Evolutionary conservation across 345 rosid genomes (phyloP), one percentile per base, ranked within the genome.

Genomic region (Passiflora organensis): DNA sequence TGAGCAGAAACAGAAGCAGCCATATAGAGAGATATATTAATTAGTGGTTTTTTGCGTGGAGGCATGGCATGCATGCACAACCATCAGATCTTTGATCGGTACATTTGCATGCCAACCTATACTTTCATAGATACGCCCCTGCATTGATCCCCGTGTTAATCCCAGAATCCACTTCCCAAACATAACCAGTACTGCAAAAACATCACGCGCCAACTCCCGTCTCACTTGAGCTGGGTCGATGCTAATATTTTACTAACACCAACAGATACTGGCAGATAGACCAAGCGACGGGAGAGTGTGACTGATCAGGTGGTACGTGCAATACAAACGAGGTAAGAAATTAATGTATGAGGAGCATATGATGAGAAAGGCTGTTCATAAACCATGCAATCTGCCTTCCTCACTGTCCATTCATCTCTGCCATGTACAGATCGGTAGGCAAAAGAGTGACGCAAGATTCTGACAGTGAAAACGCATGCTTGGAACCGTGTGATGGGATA

Each of bases 401-500:
- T 8, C 32, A 18, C 51, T 37, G 63, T 34, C 58, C 64, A 43
- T 42, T 64, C 62, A 42, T 14, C 32, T 22, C 57, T 60, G 63
- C 34, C 38, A 59, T 3, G 14, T 15, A 12, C 25, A 1, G n/a
- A 4, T 34, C 53, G 38, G 46, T 1, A 53, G 41, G 43, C 22
- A 53, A 48, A 45, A 53, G 46, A 60, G 72, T 76, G 81, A 78
- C 83, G 86, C 69, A 58, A 69, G 74, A 44, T 47, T 54, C 63
- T 59, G 46, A 54, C 32, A 53, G 46, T 56, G 6, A 21, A 49
- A 78, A 48, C 67, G 79, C 75, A 62, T 78, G 81, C 78, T 49
- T 73, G 82, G 77, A 82, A 72, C 75, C 80, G 84, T 82, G 84
- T 70, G 68, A 53, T 51, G 59, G 21, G 67, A 78, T 64, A 67